Evolutionary conservation across 768 basidiomycete genomes (phyloP), one percentile per base, ranked within the genome.

Genomic region (Leucocoprinus leucothites): DNA sequence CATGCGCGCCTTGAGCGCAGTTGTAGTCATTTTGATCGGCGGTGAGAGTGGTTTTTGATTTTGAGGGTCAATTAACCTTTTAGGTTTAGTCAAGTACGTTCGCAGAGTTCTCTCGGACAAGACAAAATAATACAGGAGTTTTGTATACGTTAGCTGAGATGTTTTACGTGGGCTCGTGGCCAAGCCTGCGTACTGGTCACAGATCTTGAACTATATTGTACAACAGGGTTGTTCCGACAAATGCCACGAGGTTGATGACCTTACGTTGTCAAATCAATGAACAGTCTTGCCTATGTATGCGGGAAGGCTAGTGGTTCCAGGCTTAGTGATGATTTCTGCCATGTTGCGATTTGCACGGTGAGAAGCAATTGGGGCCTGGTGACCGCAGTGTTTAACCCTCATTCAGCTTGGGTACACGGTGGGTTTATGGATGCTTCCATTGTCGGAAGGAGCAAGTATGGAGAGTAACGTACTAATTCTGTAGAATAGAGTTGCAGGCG

Each of bases 41-140:
- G 55, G 48, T 48, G 55, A 5, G 31, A 36, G 14, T 35, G 44
- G 36, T 40, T n/a, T 50, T 21, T 36, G 48, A 16, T 48, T 16
- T 9, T 34, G 40, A 25, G 51, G 44, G 44, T 44, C 46, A 58
- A 58, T 48, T 51, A 58, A 38, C 51, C 52, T 58, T 58, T 58
- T 48, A 53, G 48, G 57, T 57, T 58, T 58, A 49, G 52, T 31
- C 31, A 5, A 31, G 21, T 54, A 31, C 51, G 35, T 9, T 21
- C 31, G 24, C 40, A 28, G 43, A 46, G 19, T 19, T 22, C 21
- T 44, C 43, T 43, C 9, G 25, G 34, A n/a, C 43, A 50, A 24
- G 21, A 26, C 42, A 31, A 31, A 31, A 31, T 31, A n/a, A n/a
- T n/a, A n/a, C n/a, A n/a, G n/a, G n/a, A n/a, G n/a, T n/a, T n/a